phyloP scores from a whole-genome alignment of 345 rosid genomes.

The Lepidium sativum region DNA sequence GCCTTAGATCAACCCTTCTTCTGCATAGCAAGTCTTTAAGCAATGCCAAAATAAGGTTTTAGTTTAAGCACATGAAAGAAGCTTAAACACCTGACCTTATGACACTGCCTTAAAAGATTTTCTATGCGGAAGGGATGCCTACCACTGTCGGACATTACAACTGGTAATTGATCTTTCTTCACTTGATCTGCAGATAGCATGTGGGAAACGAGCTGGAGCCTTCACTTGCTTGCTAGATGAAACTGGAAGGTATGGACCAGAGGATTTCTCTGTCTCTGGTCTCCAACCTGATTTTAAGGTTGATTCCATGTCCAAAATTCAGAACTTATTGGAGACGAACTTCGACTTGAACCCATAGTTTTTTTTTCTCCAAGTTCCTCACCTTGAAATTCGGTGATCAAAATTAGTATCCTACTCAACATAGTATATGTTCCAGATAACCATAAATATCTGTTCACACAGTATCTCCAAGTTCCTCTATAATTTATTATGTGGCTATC shows the following conservation, averaged over 20 bases:
- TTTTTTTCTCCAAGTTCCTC: neutral
- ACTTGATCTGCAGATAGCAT: constrained; percentile 48
- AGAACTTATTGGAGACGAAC: constrained; percentile 47
- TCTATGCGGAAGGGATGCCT: constrained; percentile 27
- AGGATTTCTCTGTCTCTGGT: constrained; percentile 43
- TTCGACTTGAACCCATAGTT: constrained; percentile 49
- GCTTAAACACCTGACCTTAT: constrained; percentile 29
- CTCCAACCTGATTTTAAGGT: constrained; percentile 72
- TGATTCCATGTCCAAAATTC: constrained; percentile 52
- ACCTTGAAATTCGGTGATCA: constrained; percentile 8
- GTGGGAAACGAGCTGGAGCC: constrained; percentile 89
- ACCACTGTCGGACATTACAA: neutral
- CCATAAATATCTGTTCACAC: neutral
- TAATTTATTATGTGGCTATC: neutral
- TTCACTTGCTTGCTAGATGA: constrained; percentile 88
- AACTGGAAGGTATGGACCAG: constrained; percentile 48
- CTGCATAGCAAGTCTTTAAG: constrained; percentile 37
- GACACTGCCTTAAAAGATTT: constrained; percentile 47
- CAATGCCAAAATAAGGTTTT: constrained; percentile 50
- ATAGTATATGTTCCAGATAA: neutral
- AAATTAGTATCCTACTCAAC: constrained; percentile 10
- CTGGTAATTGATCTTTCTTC: neutral
- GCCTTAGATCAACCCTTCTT: constrained; percentile 39
- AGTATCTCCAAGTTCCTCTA: neutral
- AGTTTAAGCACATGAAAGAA: neutral